These are phyloP conservation scores for Harrya chromipes DNA, from an alignment of 768 basidiomycete species.

Conservation along the genomic window DNA sequence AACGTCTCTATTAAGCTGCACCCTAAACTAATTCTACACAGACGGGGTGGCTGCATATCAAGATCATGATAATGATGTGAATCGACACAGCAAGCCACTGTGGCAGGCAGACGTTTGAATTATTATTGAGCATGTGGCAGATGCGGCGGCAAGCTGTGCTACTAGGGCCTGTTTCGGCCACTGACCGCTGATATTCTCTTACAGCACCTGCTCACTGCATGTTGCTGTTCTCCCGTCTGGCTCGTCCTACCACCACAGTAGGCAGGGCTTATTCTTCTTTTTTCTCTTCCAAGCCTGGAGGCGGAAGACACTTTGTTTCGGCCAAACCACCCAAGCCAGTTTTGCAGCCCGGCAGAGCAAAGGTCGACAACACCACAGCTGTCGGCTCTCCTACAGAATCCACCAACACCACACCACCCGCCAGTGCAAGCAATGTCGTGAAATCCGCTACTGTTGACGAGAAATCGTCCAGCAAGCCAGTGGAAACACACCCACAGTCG, in stretches of 20 bases:
- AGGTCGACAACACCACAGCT: conserved; percentile 38
- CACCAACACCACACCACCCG: conserved; percentile 12
- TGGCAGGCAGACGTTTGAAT: too few species aligned
- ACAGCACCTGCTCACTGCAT: conserved; percentile 29
- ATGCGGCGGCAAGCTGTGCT: conserved; percentile 9
- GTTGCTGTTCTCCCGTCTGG: conserved; percentile 50
- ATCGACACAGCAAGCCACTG: too few species aligned
- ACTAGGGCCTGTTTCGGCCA: background rate
- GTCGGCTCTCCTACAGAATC: conserved; percentile 30
- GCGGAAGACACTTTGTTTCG: conserved; percentile 70
- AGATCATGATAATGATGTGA: too few species aligned
- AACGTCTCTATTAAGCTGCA: too few species aligned
- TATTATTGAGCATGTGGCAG: too few species aligned
- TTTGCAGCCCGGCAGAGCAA: conserved; percentile 38
- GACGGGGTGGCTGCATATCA: too few species aligned
- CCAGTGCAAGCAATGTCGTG: conserved; percentile 10
- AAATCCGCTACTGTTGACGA: conserved; percentile 26
- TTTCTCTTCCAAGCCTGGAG: conserved; percentile 77
- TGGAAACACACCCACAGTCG: conserved; percentile 20
- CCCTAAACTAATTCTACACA: too few species aligned
- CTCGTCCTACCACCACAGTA: conserved; percentile 44
- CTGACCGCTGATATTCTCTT: background rate
- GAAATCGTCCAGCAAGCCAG: conserved; percentile 24
- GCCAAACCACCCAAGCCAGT: conserved; percentile 59
- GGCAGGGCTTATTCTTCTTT: conserved; percentile 71